Base-by-base conservation (phyloP, 2,329 filamentous ascomycete genomes). In the Lasiodiplodia theobromae region DNA sequence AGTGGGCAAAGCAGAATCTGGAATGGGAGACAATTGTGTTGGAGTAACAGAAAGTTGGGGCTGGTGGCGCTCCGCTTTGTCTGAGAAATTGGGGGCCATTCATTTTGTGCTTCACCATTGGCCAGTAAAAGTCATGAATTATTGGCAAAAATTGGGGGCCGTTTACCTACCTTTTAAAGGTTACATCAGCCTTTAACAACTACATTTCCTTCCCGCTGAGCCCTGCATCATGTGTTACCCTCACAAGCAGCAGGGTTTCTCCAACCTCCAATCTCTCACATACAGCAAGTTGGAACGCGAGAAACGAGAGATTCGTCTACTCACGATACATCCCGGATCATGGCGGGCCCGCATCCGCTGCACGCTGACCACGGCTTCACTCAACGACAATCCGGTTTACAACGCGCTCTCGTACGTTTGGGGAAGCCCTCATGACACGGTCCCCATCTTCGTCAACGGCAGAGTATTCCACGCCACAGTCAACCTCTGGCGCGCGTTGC, bases 351-450 rank as follows among this genome's bases (percentile, higher is more conserved):
- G 28, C 6, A 28, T 28, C 10, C 8, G 18, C 23, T 53, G 51
- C 51, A 12, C 51, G 2, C 51, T 53, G 11, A 16, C 4, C 1
- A 53, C 51, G 3, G 51, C 25, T 2, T 53, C 23, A 6, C n/a
- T 53, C 5, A 11, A 28, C 6, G 10, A 6, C n/a, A 11, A 28
- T 28, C 53, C 28, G n/a, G 31, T 14, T 12, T 56, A 56, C 16
- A 37, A 56, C 34, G 53, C 53, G 6, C 28, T 56, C 5, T 56
- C 53, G 16, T 56, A 56, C 18, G 53, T 56, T 4, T 56, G 53
- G 53, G 53, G 53, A n/a, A 25, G 28, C 1, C 23, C 53, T 1
- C 11, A 16, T 16, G 49, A 56, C 11, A 56, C 18, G 1, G 28
- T 31, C 16, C 11, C 18, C 34, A 21, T 18, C n/a, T 56, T 16